Evolutionary conservation across 2,329 filamentous ascomycete genomes (phyloP).

Genomic region (Penicillium hesseltinei): DNA sequence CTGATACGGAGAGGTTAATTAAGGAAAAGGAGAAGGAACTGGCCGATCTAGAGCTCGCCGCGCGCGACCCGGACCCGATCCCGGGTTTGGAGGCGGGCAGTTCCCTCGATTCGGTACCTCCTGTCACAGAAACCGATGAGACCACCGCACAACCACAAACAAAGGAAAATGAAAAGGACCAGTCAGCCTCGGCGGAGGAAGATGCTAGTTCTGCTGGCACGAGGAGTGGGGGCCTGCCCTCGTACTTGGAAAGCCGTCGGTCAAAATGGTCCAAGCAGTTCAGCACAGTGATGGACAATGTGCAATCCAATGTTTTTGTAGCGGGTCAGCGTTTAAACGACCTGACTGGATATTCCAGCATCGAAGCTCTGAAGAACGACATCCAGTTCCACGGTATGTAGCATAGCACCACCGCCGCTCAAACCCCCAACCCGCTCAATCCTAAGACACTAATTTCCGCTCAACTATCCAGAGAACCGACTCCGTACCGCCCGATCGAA

Average conservation of each 20-base stretch:
- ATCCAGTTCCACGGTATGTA: constrained; percentile 65
- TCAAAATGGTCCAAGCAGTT: constrained; percentile 62
- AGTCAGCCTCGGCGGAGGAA: constrained; percentile 9
- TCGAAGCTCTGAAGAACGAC: constrained; percentile 77
- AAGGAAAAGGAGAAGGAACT: constrained; percentile 11
- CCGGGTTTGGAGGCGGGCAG: constrained; percentile 24
- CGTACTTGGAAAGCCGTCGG: constrained; percentile 46
- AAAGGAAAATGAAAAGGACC: constrained; percentile 17
- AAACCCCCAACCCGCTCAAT: too few relatives aligned
- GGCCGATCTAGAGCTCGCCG: constrained; percentile 18
- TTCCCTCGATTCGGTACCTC: constrained; percentile 11
- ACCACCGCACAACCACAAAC: constrained; percentile 2
- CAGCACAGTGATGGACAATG: constrained; percentile 76
- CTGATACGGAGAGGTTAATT: constrained; percentile 19
- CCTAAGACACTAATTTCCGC: constrained; percentile 1
- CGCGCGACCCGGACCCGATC: constrained; percentile 18
- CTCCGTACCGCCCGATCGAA: constrained; percentile 57
- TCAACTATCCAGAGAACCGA: constrained; percentile 47
- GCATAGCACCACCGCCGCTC: neutral
- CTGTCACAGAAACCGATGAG: constrained; percentile 13
- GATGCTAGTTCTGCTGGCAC: neutral
- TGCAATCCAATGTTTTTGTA: constrained; percentile 79
- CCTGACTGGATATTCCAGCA: constrained; percentile 88
- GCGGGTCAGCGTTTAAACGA: constrained; percentile 89
- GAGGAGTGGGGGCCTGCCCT: constrained; percentile 31